Evolutionary conservation across 225 moss, liverwort and hornwort species (phyloP).

Genomic region (Physcomitrium patens): DNA sequence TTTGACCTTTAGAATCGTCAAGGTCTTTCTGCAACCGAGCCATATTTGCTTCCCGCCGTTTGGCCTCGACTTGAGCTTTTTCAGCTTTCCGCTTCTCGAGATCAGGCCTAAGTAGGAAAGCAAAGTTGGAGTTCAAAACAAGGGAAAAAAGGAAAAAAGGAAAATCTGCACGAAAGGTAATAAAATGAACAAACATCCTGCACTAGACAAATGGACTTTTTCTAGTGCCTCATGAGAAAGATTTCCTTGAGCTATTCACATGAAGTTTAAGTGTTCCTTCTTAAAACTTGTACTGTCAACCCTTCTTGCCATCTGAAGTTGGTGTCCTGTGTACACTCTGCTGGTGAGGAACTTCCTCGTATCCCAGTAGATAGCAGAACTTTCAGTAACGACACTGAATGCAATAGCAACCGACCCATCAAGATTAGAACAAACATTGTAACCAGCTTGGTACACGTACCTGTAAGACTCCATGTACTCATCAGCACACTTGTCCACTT

Average conservation of each 20-base stretch:
- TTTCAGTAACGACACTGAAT: not conserved
- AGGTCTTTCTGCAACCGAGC: conserved; percentile 64
- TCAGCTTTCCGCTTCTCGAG: conserved; percentile 64
- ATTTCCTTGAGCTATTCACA: too few species aligned
- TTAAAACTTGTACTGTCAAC: too few species aligned
- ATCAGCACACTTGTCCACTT: conserved; percentile 62
- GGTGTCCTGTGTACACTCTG: too few species aligned
- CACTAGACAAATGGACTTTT: too few species aligned
- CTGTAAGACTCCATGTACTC: conserved; percentile 88
- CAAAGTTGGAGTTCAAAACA: not conserved
- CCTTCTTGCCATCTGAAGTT: too few species aligned
- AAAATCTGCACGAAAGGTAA: not conserved
- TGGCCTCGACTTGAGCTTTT: conserved; percentile 61
- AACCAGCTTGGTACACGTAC: conserved; percentile 32
- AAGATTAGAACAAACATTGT: not conserved
- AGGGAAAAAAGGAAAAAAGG: not conserved
- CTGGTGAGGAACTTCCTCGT: too few species aligned
- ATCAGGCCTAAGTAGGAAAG: conserved; percentile 58
- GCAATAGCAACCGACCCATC: not conserved
- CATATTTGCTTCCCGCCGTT: conserved; percentile 55
- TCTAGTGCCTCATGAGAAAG: too few species aligned
- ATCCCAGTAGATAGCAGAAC: too few species aligned
- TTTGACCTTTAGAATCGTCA: conserved; percentile 72
- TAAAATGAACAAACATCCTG: too few species aligned
- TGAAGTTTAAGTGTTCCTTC: too few species aligned